Conservation (phyloP, 306 rosid genomes). For the Cyclanthera cordifolia region DNA sequence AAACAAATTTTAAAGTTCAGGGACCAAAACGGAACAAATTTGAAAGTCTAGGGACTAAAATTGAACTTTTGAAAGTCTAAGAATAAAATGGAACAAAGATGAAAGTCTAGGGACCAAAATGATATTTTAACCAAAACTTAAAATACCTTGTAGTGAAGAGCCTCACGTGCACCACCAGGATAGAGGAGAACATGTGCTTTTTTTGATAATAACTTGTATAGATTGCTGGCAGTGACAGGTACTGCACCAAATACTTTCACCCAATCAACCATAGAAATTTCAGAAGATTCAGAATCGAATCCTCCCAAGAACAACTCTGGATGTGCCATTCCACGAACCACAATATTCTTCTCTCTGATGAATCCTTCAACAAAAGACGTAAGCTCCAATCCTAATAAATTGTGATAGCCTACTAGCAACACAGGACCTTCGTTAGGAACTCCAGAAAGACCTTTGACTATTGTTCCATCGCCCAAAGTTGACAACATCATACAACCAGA, state of each 20-base stretch:
- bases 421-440: conserved; percentile 93
- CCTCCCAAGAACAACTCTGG: conserved; percentile 35
- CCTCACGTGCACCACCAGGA: conserved; percentile 96
- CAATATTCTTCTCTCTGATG: conserved; percentile 49
- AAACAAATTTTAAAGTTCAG: too few relatives aligned
- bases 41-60: too few relatives aligned
- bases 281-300: conserved; percentile 17
- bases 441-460: conserved; percentile 79
- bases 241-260: conserved; percentile 62
- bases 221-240: conserved; percentile 60
- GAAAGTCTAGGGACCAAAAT: too few relatives aligned
- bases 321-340: conserved; percentile 72
- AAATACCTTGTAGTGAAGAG: conserved; percentile 75
- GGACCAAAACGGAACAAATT: too few relatives aligned
- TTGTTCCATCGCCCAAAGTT: conserved; percentile 71
- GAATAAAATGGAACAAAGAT: too few relatives aligned
- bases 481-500: conserved; percentile 65
- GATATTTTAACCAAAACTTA: too few relatives aligned
- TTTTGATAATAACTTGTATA: conserved; percentile 51
- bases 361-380: conserved; percentile 37
- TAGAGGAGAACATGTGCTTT: conserved; percentile 77
- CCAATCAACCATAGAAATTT: conserved; percentile 38
- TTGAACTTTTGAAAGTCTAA: too few relatives aligned
- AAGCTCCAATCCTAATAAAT: conserved; percentile 59
- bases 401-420: conserved; percentile 72